Base-by-base conservation (phyloP, 176 grass and related monocot genomes). In the Aegilops sharonensis region DNA sequence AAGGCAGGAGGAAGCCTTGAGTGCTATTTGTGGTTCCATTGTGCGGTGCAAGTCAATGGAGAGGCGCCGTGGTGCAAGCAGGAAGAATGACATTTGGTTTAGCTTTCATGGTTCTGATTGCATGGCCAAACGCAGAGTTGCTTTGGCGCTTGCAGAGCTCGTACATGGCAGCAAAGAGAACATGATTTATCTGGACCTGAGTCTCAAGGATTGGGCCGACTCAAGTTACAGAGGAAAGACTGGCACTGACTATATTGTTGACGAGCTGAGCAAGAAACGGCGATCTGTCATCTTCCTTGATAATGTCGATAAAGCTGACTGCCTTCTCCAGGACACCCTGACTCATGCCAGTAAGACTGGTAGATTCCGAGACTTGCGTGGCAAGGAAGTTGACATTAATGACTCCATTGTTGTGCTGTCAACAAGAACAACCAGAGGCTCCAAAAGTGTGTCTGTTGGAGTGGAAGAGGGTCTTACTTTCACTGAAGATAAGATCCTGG, bases 1-100 rank as follows among this genome's bases (percentile, higher is more conserved):
- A 29, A 87, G 92, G 80, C 97, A 99, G 76, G 97, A 96, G 72
- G 94, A 94, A 92, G 97, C 94, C 15, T 85, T 91, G 48, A 88
- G 89, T 63, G 70, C 81, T 79, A 91, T 99, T 45, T 91, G 90
- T 64, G 32, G 73, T 77, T 87, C 87, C 63, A 84, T 99, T 69
- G 82, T 87, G 43, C 85, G 21, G 69, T 91, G 75, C 59, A 64
- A 48, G 63, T 65, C 85, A 24, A 78, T 37, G 57, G 84, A 90
- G 78, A 89, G 73, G 66, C 29, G 36, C 32, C 90, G 78, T 32
- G 92, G 88, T 79, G 83, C 82, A 84, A 85, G n/a, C 63, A 90
- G 39, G 77, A 93, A 82, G 88, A 90, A 93, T 68, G 94, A 88
- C 81, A 91, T 99, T 59, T 96, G 97, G 97, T 88, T 99, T 60